Conservation (phyloP, 768 basidiomycete genomes). For the Lactifluus echinatus region DNA sequence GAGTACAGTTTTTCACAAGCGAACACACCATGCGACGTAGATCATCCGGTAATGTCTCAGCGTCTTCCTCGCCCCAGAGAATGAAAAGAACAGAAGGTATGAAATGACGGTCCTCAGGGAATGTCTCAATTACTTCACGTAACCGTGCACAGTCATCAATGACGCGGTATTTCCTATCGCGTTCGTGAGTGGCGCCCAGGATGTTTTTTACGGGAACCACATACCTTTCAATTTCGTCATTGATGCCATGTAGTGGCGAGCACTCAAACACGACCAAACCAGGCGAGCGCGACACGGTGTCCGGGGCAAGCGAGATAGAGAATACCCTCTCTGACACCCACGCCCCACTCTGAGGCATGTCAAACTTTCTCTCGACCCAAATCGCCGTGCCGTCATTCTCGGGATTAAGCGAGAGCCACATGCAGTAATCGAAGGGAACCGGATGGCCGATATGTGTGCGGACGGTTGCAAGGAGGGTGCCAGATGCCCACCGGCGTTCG, state of each 20-base stretch:
- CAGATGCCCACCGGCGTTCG: slow-evolving; percentile 62
- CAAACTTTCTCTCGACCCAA: slow-evolving; percentile 72
- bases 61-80: slow-evolving; percentile 45
- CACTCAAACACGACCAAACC: slow-evolving; percentile 72
- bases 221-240: slow-evolving; percentile 62
- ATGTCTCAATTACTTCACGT: slow-evolving; percentile 48
- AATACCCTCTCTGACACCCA: slow-evolving; percentile 56
- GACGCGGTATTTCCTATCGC: slow-evolving; percentile 55
- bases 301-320: slow-evolving; percentile 42
- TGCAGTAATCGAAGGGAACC: slow-evolving; percentile 41
- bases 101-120: slow-evolving; percentile 51
- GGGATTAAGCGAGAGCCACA: slow-evolving; percentile 71
- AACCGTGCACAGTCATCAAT: slow-evolving; percentile 67
- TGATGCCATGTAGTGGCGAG: slow-evolving; percentile 51
- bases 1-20: not conserved
- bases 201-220: slow-evolving; percentile 7
- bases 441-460: slow-evolving; percentile 31
- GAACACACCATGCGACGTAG: slow-evolving; percentile 51
- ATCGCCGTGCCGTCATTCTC: slow-evolving; percentile 70
- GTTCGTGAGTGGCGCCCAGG: not conserved
- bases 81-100: slow-evolving; percentile 53
- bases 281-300: slow-evolving; percentile 30
- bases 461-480: slow-evolving; percentile 53
- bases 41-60: slow-evolving; percentile 36
- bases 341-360: slow-evolving; percentile 51